These are phyloP conservation scores for Hyaloscypha finlandica DNA, from an alignment of 495 filamentous ascomycete genomes.

Conservation along the genomic window DNA sequence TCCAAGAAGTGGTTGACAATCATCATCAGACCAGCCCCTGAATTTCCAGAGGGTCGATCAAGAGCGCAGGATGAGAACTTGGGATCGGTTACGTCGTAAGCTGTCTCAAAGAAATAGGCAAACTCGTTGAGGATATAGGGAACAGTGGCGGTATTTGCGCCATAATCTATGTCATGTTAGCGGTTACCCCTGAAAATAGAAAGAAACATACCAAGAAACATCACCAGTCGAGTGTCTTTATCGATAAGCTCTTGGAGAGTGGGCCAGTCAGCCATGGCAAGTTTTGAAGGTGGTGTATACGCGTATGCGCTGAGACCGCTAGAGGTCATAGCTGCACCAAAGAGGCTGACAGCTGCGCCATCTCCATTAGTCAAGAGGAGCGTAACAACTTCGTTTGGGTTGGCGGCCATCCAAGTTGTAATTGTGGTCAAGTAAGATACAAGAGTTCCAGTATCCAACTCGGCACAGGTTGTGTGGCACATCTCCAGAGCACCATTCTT, in stretches of 20 bases:
- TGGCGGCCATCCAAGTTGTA: slow-evolving; percentile 31
- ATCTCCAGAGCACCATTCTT: slow-evolving; percentile 37
- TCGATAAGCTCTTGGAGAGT: slow-evolving; percentile 80
- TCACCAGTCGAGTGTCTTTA: slow-evolving; percentile 49
- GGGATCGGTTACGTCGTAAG: slow-evolving; percentile 64
- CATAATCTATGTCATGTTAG: slow-evolving; percentile 63
- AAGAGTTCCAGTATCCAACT: slow-evolving; percentile 78
- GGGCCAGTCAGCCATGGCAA: slow-evolving; percentile 79
- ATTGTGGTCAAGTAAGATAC: slow-evolving; percentile 42
- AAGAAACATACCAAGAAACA: slow-evolving; percentile 43
- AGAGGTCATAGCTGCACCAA: slow-evolving; percentile 58
- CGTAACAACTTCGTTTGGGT: slow-evolving; percentile 91
- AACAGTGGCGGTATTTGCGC: slow-evolving; percentile 73
- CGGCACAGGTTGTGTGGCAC: slow-evolving; percentile 74
- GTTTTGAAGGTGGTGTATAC: slow-evolving; percentile 70
- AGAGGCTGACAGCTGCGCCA: slow-evolving; percentile 60
- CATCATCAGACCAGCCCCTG: slow-evolving; percentile 63
- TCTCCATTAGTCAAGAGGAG: slow-evolving; percentile 86
- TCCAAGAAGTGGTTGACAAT: slow-evolving; percentile 95
- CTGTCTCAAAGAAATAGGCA: slow-evolving; percentile 74
- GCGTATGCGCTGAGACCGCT: slow-evolving; percentile 69
- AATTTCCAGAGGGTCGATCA: slow-evolving; percentile 67
- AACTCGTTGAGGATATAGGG: slow-evolving; percentile 80
- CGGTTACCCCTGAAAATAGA: neutral
- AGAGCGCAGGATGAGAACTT: slow-evolving; percentile 64